Percentiles rank a stretch among this genome's conserved stretches.
phyloP scores from a whole-genome alignment of 306 rosid genomes.

The Casuarina equisetifolia region DNA sequence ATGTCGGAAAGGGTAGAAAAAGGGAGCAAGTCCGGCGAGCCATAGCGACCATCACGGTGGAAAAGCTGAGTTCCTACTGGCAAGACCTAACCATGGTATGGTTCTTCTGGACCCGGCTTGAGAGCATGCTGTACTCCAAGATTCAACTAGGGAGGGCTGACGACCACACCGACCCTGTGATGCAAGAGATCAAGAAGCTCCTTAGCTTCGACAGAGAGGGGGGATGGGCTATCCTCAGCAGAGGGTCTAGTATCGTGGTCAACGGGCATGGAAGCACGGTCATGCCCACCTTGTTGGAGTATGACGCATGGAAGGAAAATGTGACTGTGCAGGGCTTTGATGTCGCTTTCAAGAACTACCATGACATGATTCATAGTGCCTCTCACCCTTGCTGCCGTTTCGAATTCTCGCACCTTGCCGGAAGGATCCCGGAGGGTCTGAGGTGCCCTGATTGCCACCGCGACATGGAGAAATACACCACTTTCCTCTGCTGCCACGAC shows the following conservation, averaged over 20 bases:
- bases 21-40: slow-evolving; percentile 44
- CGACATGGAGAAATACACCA: slow-evolving; percentile 50
- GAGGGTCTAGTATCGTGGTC: slow-evolving; percentile 40
- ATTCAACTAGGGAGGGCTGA: slow-evolving; percentile 45
- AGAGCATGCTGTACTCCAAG: slow-evolving; percentile 66
- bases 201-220: slow-evolving; percentile 54
- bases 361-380: slow-evolving; percentile 32
- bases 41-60: slow-evolving; percentile 29
- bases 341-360: slow-evolving; percentile 36
- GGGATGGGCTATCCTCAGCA: slow-evolving; percentile 52
- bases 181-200: slow-evolving; percentile 52
- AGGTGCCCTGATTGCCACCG: slow-evolving; percentile 54
- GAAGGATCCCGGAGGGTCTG: slow-evolving; percentile 44
- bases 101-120: slow-evolving; percentile 68
- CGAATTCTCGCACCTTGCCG: slow-evolving; percentile 42
- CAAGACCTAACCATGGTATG: slow-evolving; percentile 54
- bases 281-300: slow-evolving; percentile 35
- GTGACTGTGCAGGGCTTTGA: slow-evolving; percentile 45
- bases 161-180: slow-evolving; percentile 35
- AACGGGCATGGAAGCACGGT: slow-evolving; percentile 50
- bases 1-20: slow-evolving; percentile 57
- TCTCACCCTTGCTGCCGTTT: slow-evolving; percentile 42
- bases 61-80: slow-evolving; percentile 52
- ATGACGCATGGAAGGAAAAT: slow-evolving; percentile 40
- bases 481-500: slow-evolving; percentile 61